Percentiles rank a stretch among this genome's conserved stretches.
phyloP scores from a whole-genome alignment of 176 grass and related monocot genomes.

The Carex cristatella region DNA sequence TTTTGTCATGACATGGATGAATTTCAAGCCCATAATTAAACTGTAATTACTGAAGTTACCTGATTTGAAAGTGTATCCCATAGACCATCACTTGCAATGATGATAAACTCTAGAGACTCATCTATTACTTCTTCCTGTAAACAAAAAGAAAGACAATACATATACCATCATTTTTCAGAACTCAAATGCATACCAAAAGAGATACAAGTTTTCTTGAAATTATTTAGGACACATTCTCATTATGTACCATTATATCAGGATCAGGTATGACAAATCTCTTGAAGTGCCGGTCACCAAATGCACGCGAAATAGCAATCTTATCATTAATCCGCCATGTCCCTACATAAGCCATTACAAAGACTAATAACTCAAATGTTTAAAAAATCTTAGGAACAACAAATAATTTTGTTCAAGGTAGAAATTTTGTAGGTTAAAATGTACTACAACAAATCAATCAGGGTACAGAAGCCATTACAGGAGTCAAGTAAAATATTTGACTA shows the following conservation, averaged over 20 bases:
- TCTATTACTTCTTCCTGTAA: conserved; percentile 16
- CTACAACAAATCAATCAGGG: background rate
- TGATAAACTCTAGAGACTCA: conserved; percentile 10
- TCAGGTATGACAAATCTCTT: conserved; percentile 10
- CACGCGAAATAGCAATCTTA: conserved; percentile 21
- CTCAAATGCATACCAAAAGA: background rate
- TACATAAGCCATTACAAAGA: background rate
- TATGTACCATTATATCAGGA: conserved; percentile 16
- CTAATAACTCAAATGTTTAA: background rate
- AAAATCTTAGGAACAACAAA: background rate
- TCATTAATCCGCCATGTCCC: conserved; percentile 13
- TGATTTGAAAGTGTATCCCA: conserved; percentile 23
- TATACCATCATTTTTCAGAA: background rate
- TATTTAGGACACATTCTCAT: background rate
- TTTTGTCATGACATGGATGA: background rate
- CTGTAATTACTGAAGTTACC: background rate
- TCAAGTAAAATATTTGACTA: background rate
- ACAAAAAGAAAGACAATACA: background rate
- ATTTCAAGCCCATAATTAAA: background rate
- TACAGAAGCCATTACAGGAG: background rate
- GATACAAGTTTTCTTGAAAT: background rate
- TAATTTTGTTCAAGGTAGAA: background rate
- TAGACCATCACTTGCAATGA: conserved; percentile 28
- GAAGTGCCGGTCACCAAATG: conserved; percentile 24
- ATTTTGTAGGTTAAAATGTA: background rate